Evolutionary conservation across 805 yeast species (phyloP).

Genomic region (Barnettozyma pratensis): DNA sequence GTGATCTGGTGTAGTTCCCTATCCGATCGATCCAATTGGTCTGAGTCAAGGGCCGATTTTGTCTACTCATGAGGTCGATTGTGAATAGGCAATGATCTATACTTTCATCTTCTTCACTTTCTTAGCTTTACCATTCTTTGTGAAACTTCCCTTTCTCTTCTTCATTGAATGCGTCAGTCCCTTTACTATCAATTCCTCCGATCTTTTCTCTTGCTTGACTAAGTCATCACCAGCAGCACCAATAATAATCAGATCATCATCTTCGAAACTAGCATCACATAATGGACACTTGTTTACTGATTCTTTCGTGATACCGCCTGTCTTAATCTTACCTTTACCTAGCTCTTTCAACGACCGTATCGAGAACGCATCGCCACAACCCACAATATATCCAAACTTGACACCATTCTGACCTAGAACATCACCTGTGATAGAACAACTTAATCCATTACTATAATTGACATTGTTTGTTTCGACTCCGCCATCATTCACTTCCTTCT

Average conservation of each 20-base stretch:
- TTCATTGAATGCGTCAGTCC: conserved; percentile 34
- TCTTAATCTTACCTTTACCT: conserved; percentile 22
- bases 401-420: conserved; percentile 31
- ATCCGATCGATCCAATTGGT: too few relatives aligned
- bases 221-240: conserved; percentile 26
- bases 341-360: conserved; percentile 5
- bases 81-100: background rate
- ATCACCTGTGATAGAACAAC: conserved; percentile 36
- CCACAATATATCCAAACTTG: conserved; percentile 39
- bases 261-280: conserved; percentile 29
- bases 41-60: too few relatives aligned
- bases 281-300: conserved; percentile 31
- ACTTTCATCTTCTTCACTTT: background rate
- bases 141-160: conserved; percentile 20
- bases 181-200: conserved; percentile 15
- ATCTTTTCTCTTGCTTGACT: conserved; percentile 19
- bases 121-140: conserved; percentile 1
- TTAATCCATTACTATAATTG: conserved; percentile 16
- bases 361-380: conserved; percentile 38
- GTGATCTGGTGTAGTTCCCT: too few relatives aligned
- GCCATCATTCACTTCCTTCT: background rate
- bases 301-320: conserved; percentile 9
- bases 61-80: too few relatives aligned
- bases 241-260: conserved; percentile 33
- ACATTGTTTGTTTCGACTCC: background rate